Evolutionary conservation across 768 basidiomycete genomes (phyloP).

Genomic region (Tulasnella sp.): DNA sequence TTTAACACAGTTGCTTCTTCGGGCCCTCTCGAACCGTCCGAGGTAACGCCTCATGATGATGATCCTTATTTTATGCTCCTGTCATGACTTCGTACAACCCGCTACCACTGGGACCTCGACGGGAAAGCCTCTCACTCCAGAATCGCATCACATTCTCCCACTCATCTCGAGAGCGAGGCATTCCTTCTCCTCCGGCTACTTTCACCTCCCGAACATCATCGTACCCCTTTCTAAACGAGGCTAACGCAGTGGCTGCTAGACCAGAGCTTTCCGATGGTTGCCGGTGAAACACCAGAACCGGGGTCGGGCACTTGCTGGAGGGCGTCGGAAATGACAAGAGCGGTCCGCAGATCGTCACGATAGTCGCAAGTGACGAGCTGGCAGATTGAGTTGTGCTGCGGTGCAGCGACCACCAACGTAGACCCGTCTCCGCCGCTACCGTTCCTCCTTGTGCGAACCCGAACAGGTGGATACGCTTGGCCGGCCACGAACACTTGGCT

Average conservation of each 20-base stretch:
- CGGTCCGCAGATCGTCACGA: slow-evolving; percentile 63
- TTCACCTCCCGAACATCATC: slow-evolving; percentile 39
- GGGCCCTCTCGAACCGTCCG: background rate
- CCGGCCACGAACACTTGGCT: slow-evolving; percentile 56
- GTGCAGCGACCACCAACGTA: slow-evolving; percentile 46
- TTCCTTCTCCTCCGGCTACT: slow-evolving; percentile 40
- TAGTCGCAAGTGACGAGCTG: slow-evolving; percentile 46
- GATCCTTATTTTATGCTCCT: background rate
- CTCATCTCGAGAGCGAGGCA: slow-evolving; percentile 68
- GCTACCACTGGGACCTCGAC: slow-evolving; percentile 45
- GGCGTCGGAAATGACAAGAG: slow-evolving; percentile 71
- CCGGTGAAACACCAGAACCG: slow-evolving; percentile 53
- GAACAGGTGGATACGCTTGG: slow-evolving; percentile 67
- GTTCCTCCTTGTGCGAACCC: slow-evolving; percentile 85
- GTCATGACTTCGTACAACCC: slow-evolving; percentile 49
- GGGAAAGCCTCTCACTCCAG: slow-evolving; percentile 63
- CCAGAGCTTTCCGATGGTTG: slow-evolving; percentile 37
- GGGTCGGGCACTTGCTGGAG: slow-evolving; percentile 44
- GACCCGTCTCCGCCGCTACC: slow-evolving; percentile 59
- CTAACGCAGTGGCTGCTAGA: slow-evolving; percentile 35
- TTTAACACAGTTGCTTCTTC: background rate
- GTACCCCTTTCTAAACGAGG: slow-evolving; percentile 59
- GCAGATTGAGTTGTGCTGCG: slow-evolving; percentile 21
- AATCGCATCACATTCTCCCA: slow-evolving; percentile 83
- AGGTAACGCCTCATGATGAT: background rate